phyloP scores from a whole-genome alignment of 306 rosid genomes.

The Lathyrus tuberosus region DNA sequence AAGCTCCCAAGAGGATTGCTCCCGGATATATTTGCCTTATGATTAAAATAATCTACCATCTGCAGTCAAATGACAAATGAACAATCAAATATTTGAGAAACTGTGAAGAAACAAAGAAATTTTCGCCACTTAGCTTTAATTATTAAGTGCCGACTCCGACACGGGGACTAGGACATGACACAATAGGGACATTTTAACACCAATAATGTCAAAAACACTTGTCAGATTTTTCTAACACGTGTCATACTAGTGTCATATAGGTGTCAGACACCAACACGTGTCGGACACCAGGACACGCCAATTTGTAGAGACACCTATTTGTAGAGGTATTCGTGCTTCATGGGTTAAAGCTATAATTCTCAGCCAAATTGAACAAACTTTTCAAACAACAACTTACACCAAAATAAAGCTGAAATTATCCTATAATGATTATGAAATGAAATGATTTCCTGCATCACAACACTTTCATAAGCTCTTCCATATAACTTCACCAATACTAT shows the following conservation, averaged over 20 bases:
- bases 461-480: neutral
- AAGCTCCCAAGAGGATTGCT: constrained; percentile 80
- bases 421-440: neutral
- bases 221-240: too few species aligned
- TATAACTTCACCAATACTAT: neutral
- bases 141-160: too few species aligned
- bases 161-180: too few species aligned
- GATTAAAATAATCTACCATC: constrained; percentile 89
- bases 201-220: too few species aligned
- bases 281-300: too few species aligned
- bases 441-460: neutral
- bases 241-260: too few species aligned
- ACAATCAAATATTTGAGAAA: constrained; percentile 28
- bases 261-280: too few species aligned
- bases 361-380: neutral
- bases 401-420: constrained; percentile 2
- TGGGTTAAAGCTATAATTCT: neutral
- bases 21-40: constrained; percentile 64
- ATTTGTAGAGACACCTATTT: too few species aligned
- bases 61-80: constrained; percentile 49
- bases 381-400: neutral
- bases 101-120: too few species aligned
- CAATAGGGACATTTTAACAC: too few species aligned
- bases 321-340: too few species aligned
- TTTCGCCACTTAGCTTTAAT: too few species aligned